Base-by-base conservation (phyloP, 495 filamentous ascomycete species). In the Aspergillus leporis region DNA sequence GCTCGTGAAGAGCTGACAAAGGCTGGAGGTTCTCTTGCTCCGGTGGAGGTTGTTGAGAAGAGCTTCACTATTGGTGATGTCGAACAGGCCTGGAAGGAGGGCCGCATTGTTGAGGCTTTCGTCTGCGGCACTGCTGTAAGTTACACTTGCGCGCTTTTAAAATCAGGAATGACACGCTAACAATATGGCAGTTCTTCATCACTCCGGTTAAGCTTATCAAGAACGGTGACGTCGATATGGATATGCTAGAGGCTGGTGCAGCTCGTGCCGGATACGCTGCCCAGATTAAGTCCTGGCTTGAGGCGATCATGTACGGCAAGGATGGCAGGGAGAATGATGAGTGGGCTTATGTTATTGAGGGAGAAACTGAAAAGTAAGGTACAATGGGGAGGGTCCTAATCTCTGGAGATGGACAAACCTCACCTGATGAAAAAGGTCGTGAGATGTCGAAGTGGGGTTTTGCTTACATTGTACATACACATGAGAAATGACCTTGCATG, bases 251-350 rank as follows among this genome's bases (percentile, higher is more conserved):
- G 73, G 78, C 68, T 21, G 81, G 84, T 53, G 78, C 72, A 14
- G 81, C 80, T 47, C 78, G 85, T 54, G 81, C 76, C 28, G 89
- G 88, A 21, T 91, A 91, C 71, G 87, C 90, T 3, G 71, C 76
- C 43, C 73, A 82, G 66, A 74, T 96, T 70, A 96, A 93, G 81
- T 74, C 71, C 3, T 94, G 90, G 90, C 76, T 97, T 55, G 76
- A 75, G 68, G 84, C 87, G 43, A 93, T 96, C 70, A 95, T 94
- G 90, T 97, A 85, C 71, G 92, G 92, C 53, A 87, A 85, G 63
- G 87, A 86, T 73, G 92, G 92, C 56, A 85, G 84, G 57, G 87
- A 86, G 69, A 69, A 85, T 52, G 89, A 96, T 65, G 84, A 88
- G 51, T 96, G 92, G 92, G 85, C 84, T 23, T 80, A 91, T 59